Evolutionary conservation across 768 basidiomycete species (phyloP), one percentile per base, ranked within the genome.

Genomic region (Daedalea quercina): DNA sequence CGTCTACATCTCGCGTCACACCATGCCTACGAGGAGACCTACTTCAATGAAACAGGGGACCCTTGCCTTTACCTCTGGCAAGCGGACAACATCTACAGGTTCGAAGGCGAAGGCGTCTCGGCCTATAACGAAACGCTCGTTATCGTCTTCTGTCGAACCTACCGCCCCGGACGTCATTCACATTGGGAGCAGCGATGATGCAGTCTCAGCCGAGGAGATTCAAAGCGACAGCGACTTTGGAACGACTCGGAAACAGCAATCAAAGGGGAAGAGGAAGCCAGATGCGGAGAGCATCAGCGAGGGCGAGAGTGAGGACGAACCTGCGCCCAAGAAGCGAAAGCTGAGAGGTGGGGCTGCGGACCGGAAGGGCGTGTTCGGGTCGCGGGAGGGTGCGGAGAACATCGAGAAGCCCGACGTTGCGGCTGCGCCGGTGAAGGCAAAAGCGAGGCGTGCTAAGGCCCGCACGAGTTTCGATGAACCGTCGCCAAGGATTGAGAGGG

Each of bases 1-100:
- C 9, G 15, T 40, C 48, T 20, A 23, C 20, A 22, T 42, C 50
- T 3, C 33, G 17, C 15, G 13, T 9, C 19, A 19, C 43, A 23
- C 19, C 28, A 31, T 31, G 28, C 28, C 28, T 31, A 31, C 28
- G 11, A 31, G 11, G 28, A 44, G 43, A 22, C 6, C n/a, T n/a
- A 34, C 19, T 6, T 23, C 33, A 15, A 26, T 44, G 42, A 52
- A 52, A n/a, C 51, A 52, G n/a, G 51, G 41, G 13, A 45, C 44
- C 15, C 51, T 52, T 6, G 42, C 40, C 20, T 52, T 52, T 20
- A 23, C 41, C 9, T 2, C 51, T 20, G 23, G 22, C 3, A 52
- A 52, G 22, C 51, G 41, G 13, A 25, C 51, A n/a, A 19, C 51
- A 33, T 51, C 50, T 3, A 31, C 50, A 9, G n/a, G 20, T 6